Base-by-base conservation (phyloP, 169 alveolate species). In the Sarcocystis neurona region DNA sequence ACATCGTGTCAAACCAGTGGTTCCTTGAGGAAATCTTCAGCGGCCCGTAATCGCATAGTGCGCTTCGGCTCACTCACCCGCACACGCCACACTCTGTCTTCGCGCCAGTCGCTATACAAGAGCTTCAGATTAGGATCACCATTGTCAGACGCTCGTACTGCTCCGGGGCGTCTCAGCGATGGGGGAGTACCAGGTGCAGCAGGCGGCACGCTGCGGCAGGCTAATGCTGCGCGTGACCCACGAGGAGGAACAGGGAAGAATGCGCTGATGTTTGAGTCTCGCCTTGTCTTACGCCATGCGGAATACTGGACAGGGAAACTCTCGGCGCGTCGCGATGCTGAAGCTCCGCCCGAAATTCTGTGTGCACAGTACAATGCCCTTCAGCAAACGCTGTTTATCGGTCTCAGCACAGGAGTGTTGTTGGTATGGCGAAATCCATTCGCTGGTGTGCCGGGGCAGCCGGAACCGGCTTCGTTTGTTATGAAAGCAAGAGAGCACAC, bases 291-390 rank as follows among this genome's bases (percentile, higher is more conserved):
- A 34, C 82, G 82, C 1, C 82, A 72, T 39, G 10, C 1, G 20
- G 82, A 32, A 56, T 72, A 39, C 82, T 72, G 48, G 60, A 39
- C 82, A 39, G 39, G 43, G 15, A 72, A 72, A 72, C 23, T 72
- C 3, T 72, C 82, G 23, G 82, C 41, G 23, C 23, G 82, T 5
- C 23, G 58, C 6, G 82, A 32, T 34, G 43, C 53, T 5, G 82
- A 72, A 37, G 3, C 82, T 10, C 82, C 82, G 12, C 82, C 82
- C 39, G 82, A 72, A 56, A 44, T 72, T n/a, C 6, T 72, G 82
- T 72, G 82, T 27, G 53, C 46, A 6, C 82, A 72, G 37, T 72
- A 37, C 23, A 56, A 72, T 39, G 43, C 32, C 56, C 4, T 39
- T 4, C 58, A 72, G 34, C 53, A 32, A 56, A 72, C 23, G 8